Conservation (phyloP, 371 early-diverging fungal genomes). For the Circinella umbellata region DNA sequence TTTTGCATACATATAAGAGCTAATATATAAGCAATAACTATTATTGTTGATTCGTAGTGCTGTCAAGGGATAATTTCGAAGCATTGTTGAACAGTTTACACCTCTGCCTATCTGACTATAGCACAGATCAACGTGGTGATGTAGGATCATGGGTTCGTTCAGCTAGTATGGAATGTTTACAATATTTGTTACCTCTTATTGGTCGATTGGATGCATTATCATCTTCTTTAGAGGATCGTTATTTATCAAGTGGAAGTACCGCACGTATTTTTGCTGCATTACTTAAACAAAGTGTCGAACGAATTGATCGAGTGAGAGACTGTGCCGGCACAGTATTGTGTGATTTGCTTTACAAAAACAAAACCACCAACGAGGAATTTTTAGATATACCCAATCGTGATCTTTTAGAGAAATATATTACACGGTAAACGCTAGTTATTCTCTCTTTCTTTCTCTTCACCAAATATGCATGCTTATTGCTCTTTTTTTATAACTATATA, state of each 20-base stretch:
- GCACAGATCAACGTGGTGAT: constrained; percentile 91
- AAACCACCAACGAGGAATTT: constrained; percentile 12
- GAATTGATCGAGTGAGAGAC: constrained; percentile 80
- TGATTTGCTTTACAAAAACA: constrained; percentile 38
- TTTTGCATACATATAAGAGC: too few relatives aligned
- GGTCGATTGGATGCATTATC: constrained; percentile 36
- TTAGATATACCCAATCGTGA: constrained; percentile 31
- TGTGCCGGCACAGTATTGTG: constrained; percentile 65
- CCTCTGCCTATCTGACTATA: constrained; percentile 81
- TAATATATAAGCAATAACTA: too few relatives aligned
- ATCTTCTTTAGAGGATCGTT: constrained; percentile 16
- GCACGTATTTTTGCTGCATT: constrained; percentile 49
- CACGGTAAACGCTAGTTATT: constrained; percentile 20
- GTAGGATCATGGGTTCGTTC: constrained; percentile 94
- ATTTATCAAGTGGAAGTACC: constrained; percentile 28
- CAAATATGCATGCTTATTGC: neutral
- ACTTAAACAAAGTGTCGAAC: constrained; percentile 78
- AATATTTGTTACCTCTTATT: constrained; percentile 48
- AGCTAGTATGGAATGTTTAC: constrained; percentile 68
- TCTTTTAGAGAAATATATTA: constrained; percentile 26
- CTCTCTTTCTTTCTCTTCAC: neutral
- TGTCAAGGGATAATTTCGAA: constrained; percentile 46
- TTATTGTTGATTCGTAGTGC: constrained; percentile 24
- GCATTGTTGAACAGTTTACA: constrained; percentile 49
- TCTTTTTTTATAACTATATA: constrained; percentile 14